phyloP scores from a whole-genome alignment of 768 basidiomycete genomes.

The Sporobolomyces phaffii region DNA sequence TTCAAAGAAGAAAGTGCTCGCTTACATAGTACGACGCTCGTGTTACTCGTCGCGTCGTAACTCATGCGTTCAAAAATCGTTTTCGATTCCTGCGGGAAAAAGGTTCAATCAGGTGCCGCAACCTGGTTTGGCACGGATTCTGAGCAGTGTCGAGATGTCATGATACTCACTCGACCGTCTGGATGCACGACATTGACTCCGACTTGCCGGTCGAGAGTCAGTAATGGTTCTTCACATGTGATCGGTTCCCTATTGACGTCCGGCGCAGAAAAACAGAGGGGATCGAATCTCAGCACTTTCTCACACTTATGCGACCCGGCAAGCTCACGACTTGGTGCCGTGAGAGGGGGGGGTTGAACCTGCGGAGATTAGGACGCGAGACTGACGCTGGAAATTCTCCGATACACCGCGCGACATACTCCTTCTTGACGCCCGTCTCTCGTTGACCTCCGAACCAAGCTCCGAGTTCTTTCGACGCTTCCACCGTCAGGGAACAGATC shows the following conservation, averaged over 20 bases:
- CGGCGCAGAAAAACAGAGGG: too few relatives aligned
- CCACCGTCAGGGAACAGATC: conserved; percentile 73
- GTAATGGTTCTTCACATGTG: conserved; percentile 73
- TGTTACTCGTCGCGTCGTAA: conserved; percentile 72
- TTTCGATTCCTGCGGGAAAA: conserved; percentile 60
- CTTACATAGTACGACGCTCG: conserved; percentile 79
- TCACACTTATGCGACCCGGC: too few relatives aligned
- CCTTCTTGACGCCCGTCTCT: conserved; percentile 69
- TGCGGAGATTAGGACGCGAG: too few relatives aligned
- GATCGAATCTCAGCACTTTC: too few relatives aligned
- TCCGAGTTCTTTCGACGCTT: conserved; percentile 64
- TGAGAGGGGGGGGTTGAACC: too few relatives aligned
- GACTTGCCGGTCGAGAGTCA: conserved; percentile 93
- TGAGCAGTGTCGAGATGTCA: too few relatives aligned
- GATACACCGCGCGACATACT: conserved; percentile 76
- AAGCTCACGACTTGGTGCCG: too few relatives aligned
- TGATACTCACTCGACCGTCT: conserved; percentile 70
- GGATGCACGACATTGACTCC: conserved; percentile 94
- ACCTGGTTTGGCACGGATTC: too few relatives aligned
- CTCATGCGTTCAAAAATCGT: conserved; percentile 77
- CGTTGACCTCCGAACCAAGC: conserved; percentile 62
- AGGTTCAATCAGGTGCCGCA: not conserved
- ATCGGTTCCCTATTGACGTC: conserved; percentile 62
- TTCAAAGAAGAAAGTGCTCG: conserved; percentile 10
- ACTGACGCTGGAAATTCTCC: conserved; percentile 81